Evolutionary conservation across 179 eudicot genomes (phyloP).

Genomic region (Amaranthus tricolor): DNA sequence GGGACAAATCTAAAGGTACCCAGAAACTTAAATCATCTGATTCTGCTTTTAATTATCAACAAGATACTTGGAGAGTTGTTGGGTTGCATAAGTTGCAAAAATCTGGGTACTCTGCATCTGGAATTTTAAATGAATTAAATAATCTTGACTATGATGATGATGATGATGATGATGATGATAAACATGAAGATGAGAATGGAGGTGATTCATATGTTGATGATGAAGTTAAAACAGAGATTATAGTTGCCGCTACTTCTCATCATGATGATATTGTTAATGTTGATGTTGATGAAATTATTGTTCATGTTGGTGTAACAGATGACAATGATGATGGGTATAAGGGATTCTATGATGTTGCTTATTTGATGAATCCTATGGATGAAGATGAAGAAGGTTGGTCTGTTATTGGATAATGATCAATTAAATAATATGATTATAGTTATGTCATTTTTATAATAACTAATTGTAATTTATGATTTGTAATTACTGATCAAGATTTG

Average conservation of each 20-base stretch:
- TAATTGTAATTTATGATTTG: too few species aligned
- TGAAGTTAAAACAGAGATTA: not conserved
- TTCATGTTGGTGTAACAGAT: constrained; percentile 20
- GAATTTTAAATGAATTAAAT: constrained; percentile 34
- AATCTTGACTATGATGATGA: constrained; percentile 16
- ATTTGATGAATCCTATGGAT: constrained; percentile 24
- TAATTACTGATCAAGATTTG: too few species aligned
- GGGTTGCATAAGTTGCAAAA: not conserved
- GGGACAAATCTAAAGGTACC: constrained; percentile 52
- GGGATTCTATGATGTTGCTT: constrained; percentile 40
- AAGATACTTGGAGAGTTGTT: constrained; percentile 31
- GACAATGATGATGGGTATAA: constrained; percentile 40
- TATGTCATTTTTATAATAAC: too few species aligned
- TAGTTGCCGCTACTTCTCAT: not conserved
- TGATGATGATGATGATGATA: not conserved
- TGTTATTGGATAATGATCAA: constrained; percentile 31
- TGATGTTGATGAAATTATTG: constrained; percentile 22
- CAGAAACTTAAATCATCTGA: constrained; percentile 32
- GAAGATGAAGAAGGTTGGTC: constrained; percentile 50
- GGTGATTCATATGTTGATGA: constrained; percentile 11
- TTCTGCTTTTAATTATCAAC: constrained; percentile 20
- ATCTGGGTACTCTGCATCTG: constrained; percentile 46
- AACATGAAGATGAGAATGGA: constrained; percentile 6
- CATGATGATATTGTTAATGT: constrained; percentile 2
- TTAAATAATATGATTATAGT: too few species aligned